Base-by-base conservation (phyloP, 352 stramenopile species). In the Phytophthora uliginosa region DNA sequence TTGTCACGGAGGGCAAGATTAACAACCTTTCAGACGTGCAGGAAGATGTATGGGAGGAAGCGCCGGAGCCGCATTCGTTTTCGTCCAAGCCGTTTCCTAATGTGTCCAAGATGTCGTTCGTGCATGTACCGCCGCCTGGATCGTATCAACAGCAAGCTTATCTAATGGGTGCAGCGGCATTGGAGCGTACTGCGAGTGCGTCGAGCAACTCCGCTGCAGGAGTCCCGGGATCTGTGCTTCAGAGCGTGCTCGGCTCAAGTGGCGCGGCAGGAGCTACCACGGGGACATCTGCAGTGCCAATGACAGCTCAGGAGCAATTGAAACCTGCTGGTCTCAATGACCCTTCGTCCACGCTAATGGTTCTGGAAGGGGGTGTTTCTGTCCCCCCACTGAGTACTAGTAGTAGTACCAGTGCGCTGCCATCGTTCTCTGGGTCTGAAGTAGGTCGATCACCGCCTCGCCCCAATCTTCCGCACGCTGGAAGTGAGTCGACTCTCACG, bases 1-100 rank as follows among this genome's bases (percentile, higher is more conserved):
- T 96, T 33, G 87, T 93, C 13, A 95, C 86, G 2, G 89, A 96
- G 64, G 89, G 87, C 28, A 96, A 96, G 65, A 94, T 94, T 63
- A 94, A 92, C 70, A 96, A 96, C 69, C 59, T 95, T 31, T 85
- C 82, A 7, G 79, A 94, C 33, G 82, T 94, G 12, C 77, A 90
- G 38, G 83, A 92, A 69, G 89, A 95, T 38, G 84, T 96, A 6
- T 96, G 89, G 89, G 89, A 96, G 83, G 89, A 96, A 86, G 89
- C 89, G 0, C 89, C 89, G 0, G 89, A 96, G 71, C 89, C 89
- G 22, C 84, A 94, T 64, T 93, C 87, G 42, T 94, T 96, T 51
- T 92, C 88, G 48, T 77, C 78, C 7, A 96, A 93, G 63, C 82
- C 84, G 42, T 81, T 96, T 36, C 89, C 89, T 9, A 89, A 91